Base-by-base conservation (phyloP, 2,329 filamentous ascomycete species). In the Claviceps africana region DNA sequence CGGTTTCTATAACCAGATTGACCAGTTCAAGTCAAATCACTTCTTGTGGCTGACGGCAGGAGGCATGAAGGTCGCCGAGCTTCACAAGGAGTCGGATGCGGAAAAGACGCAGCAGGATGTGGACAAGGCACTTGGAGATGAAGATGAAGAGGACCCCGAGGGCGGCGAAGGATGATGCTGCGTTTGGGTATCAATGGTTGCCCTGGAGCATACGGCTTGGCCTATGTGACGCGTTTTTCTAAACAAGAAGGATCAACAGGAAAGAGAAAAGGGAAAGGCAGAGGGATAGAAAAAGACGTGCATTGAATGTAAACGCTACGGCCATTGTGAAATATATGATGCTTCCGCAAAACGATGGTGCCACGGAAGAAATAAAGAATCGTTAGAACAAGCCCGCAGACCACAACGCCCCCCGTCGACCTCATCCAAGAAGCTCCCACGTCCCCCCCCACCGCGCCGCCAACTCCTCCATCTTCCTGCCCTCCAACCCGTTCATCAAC, bases 1-100 rank as follows among this genome's bases (percentile, higher is more conserved):
- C 60, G 75, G 79, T 42, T 89, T 88, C 68, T 88, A 88, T 70
- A 82, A 86, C 63, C 85, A 89, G 66, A 78, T 89, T 54, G 85
- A 90, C 64, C 82, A 83, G 63, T 88, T 84, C 69, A 77, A 78
- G 57, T 79, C 78, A 11, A 79, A 83, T 59, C 82, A 82, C 63
- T 89, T 88, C 71, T 70, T 88, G 47, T 90, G 85, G 77, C 72
- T 86, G 48, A 86, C 84, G 0, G 83, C 84, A 0, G 79, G 77
- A 9, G 85, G 85, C 3, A 72, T 88, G 46, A 69, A 78, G 40
- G 82, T 78, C 7, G 79, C 82, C 0, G 75, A 77, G 56, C 61
- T 69, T 40, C 55, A 57, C 19, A 51, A 51, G 40, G 61, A 61
- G 51, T 57, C 56, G 9, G 60, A 60, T 5, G 62, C 60, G 7